Percentiles rank a stretch among this genome's conserved stretches.
These are phyloP conservation scores for Chaetomidium leptoderma DNA, from an alignment of 495 filamentous ascomycete species.

Conservation along the genomic window DNA sequence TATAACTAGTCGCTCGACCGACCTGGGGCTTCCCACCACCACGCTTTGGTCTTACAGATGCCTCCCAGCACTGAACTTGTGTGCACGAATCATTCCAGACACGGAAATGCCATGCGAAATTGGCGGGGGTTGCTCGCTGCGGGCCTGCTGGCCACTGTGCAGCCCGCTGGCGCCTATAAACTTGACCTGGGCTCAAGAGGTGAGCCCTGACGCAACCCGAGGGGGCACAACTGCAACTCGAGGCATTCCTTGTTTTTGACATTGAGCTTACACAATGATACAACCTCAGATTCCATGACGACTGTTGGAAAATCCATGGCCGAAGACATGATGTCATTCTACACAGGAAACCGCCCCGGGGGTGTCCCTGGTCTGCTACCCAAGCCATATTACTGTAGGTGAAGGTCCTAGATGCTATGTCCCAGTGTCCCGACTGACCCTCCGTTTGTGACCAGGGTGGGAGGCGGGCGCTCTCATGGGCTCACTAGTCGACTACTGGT, in stretches of 20 bases:
- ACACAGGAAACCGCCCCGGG: conserved; percentile 60
- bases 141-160: conserved; percentile 12
- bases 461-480: conserved; percentile 69
- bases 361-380: conserved; percentile 42
- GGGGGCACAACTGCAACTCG: neutral
- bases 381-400: conserved; percentile 43
- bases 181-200: conserved; percentile 32
- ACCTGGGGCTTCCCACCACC: neutral
- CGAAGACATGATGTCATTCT: conserved; percentile 65
- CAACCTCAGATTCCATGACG: conserved; percentile 58
- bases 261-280: neutral
- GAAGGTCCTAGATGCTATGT: neutral
- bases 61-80: neutral
- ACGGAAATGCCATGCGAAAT: neutral
- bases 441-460: conserved; percentile 59
- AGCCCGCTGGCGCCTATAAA: conserved; percentile 24
- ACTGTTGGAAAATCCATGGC: conserved; percentile 55
- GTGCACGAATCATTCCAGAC: neutral
- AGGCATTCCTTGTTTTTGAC: no score
- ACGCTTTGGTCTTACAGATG: neutral
- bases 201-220: conserved; percentile 11
- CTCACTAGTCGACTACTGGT: conserved; percentile 63
- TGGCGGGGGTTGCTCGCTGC: conserved; percentile 7
- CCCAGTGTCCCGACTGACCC: neutral
- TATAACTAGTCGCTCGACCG: neutral